Base-by-base conservation (phyloP, 805 yeast genomes). In the Soucietia sequanensis region DNA sequence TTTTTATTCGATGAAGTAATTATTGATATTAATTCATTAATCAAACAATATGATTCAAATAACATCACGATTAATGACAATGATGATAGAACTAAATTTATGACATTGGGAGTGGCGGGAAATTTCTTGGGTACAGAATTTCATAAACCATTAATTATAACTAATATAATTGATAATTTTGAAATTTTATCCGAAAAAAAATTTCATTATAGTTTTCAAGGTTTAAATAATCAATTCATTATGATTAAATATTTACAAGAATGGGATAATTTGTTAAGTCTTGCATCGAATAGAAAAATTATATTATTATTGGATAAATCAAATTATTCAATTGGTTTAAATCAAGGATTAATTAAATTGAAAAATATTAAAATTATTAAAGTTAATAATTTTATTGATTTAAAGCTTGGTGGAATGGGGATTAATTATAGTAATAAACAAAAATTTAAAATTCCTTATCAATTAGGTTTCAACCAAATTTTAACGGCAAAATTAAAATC, bases 1-100 rank as follows among this genome's bases (percentile, higher is more conserved):
- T 58, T 48, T 35, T 48, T 47, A 30, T 51, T 55, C 33, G 44
- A 43, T 19, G 58, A 55, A 26, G 23, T 55, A 14, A 43, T 49
- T 11, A 22, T 56, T n/a, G 44, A 47, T 23, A 19, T 42, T 3
- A 38, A 38, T 3, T 29, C 38, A 9, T 25, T 47, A 15, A 30
- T 38, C 7, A 39, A 11, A 11, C 23, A 21, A 11, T 21, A 9
- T 21, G 23, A 8, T 9, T 21, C 23, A 8, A n/a, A n/a, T n/a
- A n/a, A n/a, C n/a, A n/a, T n/a, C n/a, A n/a, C n/a, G n/a, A n/a
- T n/a, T n/a, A n/a, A n/a, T n/a, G n/a, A n/a, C n/a, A n/a, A n/a
- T n/a, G n/a, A n/a, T n/a, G n/a, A n/a, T n/a, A n/a, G n/a, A n/a
- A 11, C 23, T 11, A 30, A 37, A 14, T 39, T 40, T 6, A 38